Evolutionary conservation across 306 rosid genomes (phyloP).

Genomic region (Malus sylvestris): DNA sequence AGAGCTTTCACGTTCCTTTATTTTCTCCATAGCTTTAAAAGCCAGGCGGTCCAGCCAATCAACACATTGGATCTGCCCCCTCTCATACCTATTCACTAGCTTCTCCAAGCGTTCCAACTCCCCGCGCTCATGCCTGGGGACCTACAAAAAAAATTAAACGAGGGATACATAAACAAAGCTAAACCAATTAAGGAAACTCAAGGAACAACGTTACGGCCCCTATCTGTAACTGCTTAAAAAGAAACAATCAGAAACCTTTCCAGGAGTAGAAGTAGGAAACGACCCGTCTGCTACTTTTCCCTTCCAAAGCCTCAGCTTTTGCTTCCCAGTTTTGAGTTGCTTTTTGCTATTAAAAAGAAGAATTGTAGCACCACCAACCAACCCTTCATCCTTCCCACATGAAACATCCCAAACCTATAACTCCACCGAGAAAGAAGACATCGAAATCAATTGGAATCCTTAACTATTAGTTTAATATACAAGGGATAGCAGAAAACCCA

Average conservation of each 20-base stretch:
- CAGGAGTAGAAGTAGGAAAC: slow-evolving; percentile 77
- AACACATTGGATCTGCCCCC: slow-evolving; percentile 82
- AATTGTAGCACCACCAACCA: slow-evolving; percentile 95
- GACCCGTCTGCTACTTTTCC: slow-evolving; percentile 92
- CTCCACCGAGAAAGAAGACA: slow-evolving; percentile 1
- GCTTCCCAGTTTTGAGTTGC: slow-evolving; percentile 96
- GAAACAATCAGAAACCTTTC: slow-evolving; percentile 56
- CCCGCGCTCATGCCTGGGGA: slow-evolving; percentile 84
- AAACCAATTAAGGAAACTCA: not conserved
- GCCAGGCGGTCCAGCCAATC: slow-evolving; percentile 97
- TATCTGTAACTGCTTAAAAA: slow-evolving; percentile 7
- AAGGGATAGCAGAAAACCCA: not conserved
- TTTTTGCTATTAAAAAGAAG: slow-evolving; percentile 79
- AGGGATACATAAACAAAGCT: not conserved
- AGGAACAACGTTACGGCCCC: not conserved
- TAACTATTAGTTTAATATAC: not conserved
- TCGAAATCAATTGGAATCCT: not conserved
- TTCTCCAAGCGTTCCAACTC: slow-evolving; percentile 94
- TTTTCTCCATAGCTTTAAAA: slow-evolving; percentile 68
- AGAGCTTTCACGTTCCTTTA: slow-evolving; percentile 69
- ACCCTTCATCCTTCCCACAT: slow-evolving; percentile 67
- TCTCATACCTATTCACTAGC: slow-evolving; percentile 82
- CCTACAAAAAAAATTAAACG: slow-evolving; percentile 30
- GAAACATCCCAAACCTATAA: slow-evolving; percentile 96
- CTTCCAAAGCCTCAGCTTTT: slow-evolving; percentile 89